These are phyloP conservation scores for Alternaria solani DNA, from an alignment of 2,329 filamentous ascomycete genomes.

Conservation along the genomic window DNA sequence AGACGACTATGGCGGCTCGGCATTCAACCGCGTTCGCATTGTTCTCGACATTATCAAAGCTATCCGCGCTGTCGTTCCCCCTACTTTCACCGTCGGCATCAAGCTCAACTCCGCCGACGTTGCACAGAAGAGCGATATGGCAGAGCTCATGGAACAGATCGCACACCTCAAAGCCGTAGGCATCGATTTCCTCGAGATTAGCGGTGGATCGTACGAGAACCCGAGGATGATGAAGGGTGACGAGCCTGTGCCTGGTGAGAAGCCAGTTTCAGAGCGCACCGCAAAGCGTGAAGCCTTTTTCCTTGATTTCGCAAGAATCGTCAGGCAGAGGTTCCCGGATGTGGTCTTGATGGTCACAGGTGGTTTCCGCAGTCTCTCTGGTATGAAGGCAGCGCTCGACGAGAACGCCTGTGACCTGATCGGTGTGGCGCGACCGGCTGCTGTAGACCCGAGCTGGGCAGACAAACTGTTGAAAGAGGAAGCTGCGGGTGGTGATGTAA, in stretches of 20 bases:
- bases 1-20: conserved; percentile 59
- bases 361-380: conserved; percentile 63
- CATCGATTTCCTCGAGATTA: conserved; percentile 74
- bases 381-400: conserved; percentile 64
- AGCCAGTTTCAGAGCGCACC: conserved; percentile 49
- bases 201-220: conserved; percentile 60
- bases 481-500: conserved; percentile 4
- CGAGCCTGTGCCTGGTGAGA: not conserved
- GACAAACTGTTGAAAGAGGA: conserved; percentile 18
- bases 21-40: conserved; percentile 57
- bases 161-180: conserved; percentile 57
- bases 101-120: conserved; percentile 62
- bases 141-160: conserved; percentile 67
- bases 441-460: conserved; percentile 13
- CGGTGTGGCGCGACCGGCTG: conserved; percentile 25
- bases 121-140: conserved; percentile 50
- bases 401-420: conserved; percentile 34
- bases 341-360: conserved; percentile 64
- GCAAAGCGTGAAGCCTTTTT: conserved; percentile 72
- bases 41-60: conserved; percentile 56
- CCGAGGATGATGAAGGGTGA: conserved; percentile 10
- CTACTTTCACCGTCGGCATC: conserved; percentile 57
- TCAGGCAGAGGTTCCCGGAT: conserved; percentile 50
- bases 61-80: conserved; percentile 53
- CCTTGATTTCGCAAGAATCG: conserved; percentile 66